A percentile compares a stretch with the other conserved stretches of the same genome.
These are phyloP conservation scores for Pilasporangium apinafurcum DNA, from an alignment of 352 stramenopile species.

Conservation along the genomic window DNA sequence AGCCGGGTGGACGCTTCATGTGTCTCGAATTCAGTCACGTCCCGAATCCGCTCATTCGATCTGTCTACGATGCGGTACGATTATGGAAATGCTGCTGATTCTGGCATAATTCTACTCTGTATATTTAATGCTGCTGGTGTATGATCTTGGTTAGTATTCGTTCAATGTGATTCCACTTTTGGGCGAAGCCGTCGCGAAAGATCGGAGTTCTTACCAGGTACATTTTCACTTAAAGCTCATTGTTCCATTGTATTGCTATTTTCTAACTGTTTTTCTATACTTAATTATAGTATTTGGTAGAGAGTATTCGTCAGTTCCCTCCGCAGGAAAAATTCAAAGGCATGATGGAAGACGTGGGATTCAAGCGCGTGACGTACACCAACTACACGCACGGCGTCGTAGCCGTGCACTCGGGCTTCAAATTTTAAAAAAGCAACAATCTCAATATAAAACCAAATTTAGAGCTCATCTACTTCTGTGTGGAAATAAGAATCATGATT, in stretches of 20 bases:
- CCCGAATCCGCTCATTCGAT: constrained; percentile 86
- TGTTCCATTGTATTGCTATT: too few relatives aligned
- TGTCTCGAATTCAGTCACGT: constrained; percentile 98
- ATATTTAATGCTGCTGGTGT: background rate
- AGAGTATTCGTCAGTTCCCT: constrained; percentile 99
- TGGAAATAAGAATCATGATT: too few relatives aligned
- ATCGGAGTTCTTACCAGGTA: constrained; percentile 96
- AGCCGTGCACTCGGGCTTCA: constrained; percentile 96
- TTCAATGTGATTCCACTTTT: constrained; percentile 97
- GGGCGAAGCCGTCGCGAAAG: constrained; percentile 92
- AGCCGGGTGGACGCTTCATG: constrained; percentile 95
- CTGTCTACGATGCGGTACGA: constrained; percentile 92
- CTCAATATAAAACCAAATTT: too few relatives aligned
- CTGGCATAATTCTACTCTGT: too few relatives aligned
- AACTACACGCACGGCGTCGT: constrained; percentile 98
- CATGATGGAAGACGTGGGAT: constrained; percentile 94
- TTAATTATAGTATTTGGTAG: constrained; percentile 91
- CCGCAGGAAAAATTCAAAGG: constrained; percentile 92
- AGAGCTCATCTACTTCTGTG: too few relatives aligned
- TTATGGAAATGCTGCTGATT: too few relatives aligned
- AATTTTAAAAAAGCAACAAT: constrained; percentile 83
- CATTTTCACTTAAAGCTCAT: background rate
- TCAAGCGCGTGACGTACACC: constrained; percentile 90
- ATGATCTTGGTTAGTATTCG: constrained; percentile 83
- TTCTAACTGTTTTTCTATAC: background rate